Conservation (phyloP, 2,329 filamentous ascomycete genomes). For the Neurospora sp. region DNA sequence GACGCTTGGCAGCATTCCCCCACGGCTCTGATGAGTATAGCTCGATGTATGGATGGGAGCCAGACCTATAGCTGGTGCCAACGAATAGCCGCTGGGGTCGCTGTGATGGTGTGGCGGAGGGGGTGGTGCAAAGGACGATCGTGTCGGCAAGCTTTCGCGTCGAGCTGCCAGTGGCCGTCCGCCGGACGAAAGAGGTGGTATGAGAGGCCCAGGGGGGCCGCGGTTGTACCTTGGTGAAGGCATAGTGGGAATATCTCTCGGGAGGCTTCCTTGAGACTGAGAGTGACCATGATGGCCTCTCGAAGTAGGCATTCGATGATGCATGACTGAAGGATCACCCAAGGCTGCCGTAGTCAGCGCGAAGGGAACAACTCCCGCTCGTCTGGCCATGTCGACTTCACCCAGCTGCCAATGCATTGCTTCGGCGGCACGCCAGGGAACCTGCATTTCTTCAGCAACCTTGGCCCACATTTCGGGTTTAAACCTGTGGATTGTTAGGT, state of each 20-base stretch:
- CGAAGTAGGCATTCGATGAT: slow-evolving; percentile 28
- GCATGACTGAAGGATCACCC: slow-evolving; percentile 27
- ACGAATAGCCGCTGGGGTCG: slow-evolving; percentile 5
- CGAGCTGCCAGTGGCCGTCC: slow-evolving; percentile 29
- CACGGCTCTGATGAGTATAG: slow-evolving; percentile 9
- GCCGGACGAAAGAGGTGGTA: slow-evolving; percentile 21
- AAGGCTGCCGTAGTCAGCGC: slow-evolving; percentile 39
- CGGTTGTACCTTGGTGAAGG: slow-evolving; percentile 36
- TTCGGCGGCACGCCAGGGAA: slow-evolving; percentile 91
- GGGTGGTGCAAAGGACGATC: slow-evolving; percentile 17
- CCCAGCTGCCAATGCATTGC: slow-evolving; percentile 98
- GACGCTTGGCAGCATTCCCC: slow-evolving; percentile 44
- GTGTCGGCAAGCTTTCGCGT: slow-evolving; percentile 31
- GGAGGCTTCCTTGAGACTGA: slow-evolving; percentile 36
- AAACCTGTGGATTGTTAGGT: slow-evolving; percentile 51
- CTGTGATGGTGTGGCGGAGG: slow-evolving; percentile 27
- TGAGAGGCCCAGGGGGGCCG: slow-evolving; percentile 15
- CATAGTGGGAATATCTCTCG: slow-evolving; percentile 30
- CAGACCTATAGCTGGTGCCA: slow-evolving; percentile 30
- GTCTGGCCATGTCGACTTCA: slow-evolving; percentile 84
- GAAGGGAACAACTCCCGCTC: slow-evolving; percentile 84
- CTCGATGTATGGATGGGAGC: slow-evolving; percentile 40
- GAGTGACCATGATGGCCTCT: slow-evolving; percentile 31
- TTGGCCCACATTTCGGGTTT: slow-evolving; percentile 98
- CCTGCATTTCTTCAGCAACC: slow-evolving; percentile 86